These are phyloP conservation scores for Agarophyton chilense DNA, from an alignment of 23 red algal species.

Conservation along the genomic window DNA sequence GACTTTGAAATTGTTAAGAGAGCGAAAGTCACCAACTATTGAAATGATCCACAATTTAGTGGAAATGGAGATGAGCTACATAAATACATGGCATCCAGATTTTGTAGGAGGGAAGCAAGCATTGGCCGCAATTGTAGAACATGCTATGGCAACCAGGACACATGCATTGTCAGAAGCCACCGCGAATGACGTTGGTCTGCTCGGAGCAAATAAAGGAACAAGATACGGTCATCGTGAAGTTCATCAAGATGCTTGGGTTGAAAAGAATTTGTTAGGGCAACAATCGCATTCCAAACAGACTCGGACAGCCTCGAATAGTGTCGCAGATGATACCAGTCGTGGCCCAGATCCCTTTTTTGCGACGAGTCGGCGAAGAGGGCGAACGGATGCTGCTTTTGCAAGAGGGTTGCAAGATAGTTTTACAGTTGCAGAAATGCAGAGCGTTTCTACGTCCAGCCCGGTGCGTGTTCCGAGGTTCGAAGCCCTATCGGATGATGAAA, in stretches of 20 bases:
- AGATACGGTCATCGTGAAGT: conserved; percentile 26
- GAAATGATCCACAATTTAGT: conserved; percentile 90
- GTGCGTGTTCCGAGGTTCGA: conserved; percentile 41
- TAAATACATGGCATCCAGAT: conserved; percentile 92
- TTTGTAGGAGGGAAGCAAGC: conserved; percentile 89
- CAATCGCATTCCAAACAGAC: background rate
- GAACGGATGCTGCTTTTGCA: background rate
- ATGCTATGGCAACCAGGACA: background rate
- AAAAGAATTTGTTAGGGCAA: conserved; percentile 71
- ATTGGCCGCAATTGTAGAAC: conserved; percentile 35
- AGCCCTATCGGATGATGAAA: conserved; percentile 70
- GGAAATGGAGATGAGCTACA: conserved; percentile 96
- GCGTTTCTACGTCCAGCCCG: background rate
- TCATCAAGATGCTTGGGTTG: conserved; percentile 70
- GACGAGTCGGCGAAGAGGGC: conserved; percentile 8
- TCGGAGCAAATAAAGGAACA: background rate
- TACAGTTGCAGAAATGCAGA: background rate
- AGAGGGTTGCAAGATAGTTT: conserved; percentile 32
- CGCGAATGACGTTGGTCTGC: conserved; percentile 9
- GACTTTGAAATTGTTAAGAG: conserved; percentile 69
- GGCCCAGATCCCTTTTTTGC: conserved; percentile 1
- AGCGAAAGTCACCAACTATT: conserved; percentile 82
- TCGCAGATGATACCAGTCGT: conserved; percentile 12
- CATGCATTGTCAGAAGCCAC: background rate
- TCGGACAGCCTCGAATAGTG: background rate